Conservation (phyloP, 306 rosid genomes). For the Ormosia emarginata region DNA sequence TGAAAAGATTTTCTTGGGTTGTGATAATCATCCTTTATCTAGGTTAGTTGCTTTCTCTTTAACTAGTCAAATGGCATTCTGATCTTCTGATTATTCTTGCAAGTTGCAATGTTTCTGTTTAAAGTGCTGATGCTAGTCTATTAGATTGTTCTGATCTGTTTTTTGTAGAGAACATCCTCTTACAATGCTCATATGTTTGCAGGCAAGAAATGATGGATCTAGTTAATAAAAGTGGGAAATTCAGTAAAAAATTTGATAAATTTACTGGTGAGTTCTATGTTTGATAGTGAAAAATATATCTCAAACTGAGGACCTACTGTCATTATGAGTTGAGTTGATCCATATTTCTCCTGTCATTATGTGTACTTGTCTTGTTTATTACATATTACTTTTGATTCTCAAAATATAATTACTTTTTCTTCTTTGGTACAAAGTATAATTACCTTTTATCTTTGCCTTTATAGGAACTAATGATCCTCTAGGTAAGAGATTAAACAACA, state of each 20-base stretch:
- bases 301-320: background rate
- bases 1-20: conserved; percentile 72
- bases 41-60: conserved; percentile 44
- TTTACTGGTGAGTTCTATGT: conserved; percentile 59
- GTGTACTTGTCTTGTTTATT: background rate
- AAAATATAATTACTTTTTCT: background rate
- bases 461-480: conserved; percentile 75
- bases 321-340: conserved; percentile 2
- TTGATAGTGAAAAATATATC: background rate
- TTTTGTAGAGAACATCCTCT: background rate
- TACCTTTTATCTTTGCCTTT: background rate
- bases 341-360: background rate
- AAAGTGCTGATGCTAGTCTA: background rate
- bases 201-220: conserved; percentile 96
- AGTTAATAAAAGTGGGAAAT: conserved; percentile 71
- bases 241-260: conserved; percentile 63
- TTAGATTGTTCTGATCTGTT: background rate
- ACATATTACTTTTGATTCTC: background rate
- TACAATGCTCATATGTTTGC: conserved; percentile 28
- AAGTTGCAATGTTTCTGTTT: background rate
- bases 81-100: background rate
- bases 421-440: background rate
- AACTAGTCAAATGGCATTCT: background rate
- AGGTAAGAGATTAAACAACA: conserved; percentile 88
- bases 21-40: conserved; percentile 90